phyloP scores from a whole-genome alignment of 306 rosid genomes.

The Begonia loranthoides region DNA sequence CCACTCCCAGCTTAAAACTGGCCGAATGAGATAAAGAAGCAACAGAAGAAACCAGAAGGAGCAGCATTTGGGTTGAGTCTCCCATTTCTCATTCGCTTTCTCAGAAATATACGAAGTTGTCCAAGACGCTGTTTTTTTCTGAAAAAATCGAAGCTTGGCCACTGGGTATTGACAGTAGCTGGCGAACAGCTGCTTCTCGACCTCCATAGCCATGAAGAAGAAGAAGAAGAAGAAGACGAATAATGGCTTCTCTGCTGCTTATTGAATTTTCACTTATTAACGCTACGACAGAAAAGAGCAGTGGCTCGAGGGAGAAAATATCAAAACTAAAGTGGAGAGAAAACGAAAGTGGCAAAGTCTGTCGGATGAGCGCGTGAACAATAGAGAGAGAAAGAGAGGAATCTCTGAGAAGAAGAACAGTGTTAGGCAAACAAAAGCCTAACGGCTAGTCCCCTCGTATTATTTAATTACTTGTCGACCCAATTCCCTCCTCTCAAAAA shows the following conservation, averaged over 20 bases:
- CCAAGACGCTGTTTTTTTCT: slow-evolving; percentile 14
- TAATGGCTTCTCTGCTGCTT: no score
- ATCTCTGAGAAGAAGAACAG: slow-evolving; percentile 2
- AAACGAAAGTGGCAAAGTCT: slow-evolving; percentile 12
- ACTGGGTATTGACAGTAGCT: slow-evolving; percentile 5
- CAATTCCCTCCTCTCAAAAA: not conserved
- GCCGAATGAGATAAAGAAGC: slow-evolving; percentile 11
- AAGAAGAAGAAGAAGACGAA: not conserved
- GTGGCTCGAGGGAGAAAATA: not conserved
- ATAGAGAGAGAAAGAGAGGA: slow-evolving; percentile 17
- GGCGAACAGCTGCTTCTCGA: slow-evolving; percentile 3
- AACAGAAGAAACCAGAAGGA: slow-evolving; percentile 20
- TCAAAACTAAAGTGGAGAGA: slow-evolving; percentile 1
- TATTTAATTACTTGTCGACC: not conserved
- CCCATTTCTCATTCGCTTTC: slow-evolving; percentile 28
- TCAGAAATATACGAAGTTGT: slow-evolving; percentile 3
- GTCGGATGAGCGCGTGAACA: slow-evolving; percentile 41
- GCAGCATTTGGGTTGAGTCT: slow-evolving; percentile 3
- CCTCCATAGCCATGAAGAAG: slow-evolving; percentile 12
- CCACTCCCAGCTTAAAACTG: slow-evolving; percentile 36
- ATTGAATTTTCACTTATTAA: no score
- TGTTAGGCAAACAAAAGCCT: slow-evolving; percentile 16
- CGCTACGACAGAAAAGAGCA: no score
- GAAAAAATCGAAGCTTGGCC: slow-evolving; percentile 11
- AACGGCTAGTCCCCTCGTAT: slow-evolving; percentile 57